These are phyloP conservation scores for Carex arenaria DNA, from an alignment of 202 grass and related monocot species.

Conservation along the genomic window DNA sequence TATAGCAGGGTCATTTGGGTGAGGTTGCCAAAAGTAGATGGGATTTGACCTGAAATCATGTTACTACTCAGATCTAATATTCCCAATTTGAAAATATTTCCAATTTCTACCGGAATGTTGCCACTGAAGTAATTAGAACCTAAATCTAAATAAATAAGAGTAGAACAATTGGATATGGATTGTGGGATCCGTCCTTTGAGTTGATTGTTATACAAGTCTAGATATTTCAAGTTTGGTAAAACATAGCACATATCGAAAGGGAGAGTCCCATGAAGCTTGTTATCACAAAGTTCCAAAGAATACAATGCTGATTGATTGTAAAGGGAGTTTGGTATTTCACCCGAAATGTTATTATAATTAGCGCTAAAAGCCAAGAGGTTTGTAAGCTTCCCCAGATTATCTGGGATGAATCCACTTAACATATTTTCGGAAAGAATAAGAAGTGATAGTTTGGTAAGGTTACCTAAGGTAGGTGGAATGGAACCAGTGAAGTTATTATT, in stretches of 20 bases:
- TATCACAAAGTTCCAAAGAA: not conserved
- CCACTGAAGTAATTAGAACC: conserved; percentile 7
- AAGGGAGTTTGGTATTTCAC: not conserved
- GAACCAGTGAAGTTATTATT: conserved; percentile 9
- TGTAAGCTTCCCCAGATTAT: not conserved
- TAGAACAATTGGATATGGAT: conserved; percentile 16
- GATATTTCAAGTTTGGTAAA: conserved; percentile 6
- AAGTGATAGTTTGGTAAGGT: not conserved
- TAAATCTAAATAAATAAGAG: not conserved
- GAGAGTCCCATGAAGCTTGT: not conserved
- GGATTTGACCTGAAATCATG: conserved; percentile 28
- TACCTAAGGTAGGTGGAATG: conserved; percentile 23
- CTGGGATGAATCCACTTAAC: not conserved
- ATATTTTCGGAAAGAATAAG: not conserved
- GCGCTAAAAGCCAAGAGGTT: not conserved
- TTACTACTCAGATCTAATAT: not conserved
- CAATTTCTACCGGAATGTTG: conserved; percentile 15
- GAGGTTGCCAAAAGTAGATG: conserved; percentile 7
- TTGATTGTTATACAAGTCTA: conserved; percentile 1
- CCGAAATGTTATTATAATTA: not conserved
- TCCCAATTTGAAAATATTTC: not conserved
- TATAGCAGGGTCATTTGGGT: not conserved
- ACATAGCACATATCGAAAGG: conserved; percentile 8
- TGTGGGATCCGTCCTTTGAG: conserved; percentile 24
- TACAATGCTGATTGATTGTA: not conserved